Evolutionary conservation across 2,329 filamentous ascomycete genomes (phyloP).

Genomic region (Penicillium sp.): DNA sequence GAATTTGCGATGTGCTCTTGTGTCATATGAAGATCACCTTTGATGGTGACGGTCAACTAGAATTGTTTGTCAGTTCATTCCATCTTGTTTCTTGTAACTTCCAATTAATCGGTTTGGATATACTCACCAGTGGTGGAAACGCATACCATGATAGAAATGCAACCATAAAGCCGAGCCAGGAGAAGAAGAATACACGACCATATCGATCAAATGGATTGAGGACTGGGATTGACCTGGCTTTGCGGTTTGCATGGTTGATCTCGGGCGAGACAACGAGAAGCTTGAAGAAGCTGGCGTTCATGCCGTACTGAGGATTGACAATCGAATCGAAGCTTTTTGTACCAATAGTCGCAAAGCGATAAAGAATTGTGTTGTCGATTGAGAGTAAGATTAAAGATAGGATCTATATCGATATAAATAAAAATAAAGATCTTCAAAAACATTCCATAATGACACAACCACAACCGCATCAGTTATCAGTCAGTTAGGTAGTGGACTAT

Average conservation of each 20-base stretch:
- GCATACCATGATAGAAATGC: constrained; percentile 89
- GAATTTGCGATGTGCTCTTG: constrained; percentile 73
- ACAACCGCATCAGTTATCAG: constrained; percentile 5
- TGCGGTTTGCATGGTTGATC: constrained; percentile 76
- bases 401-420: too few species aligned
- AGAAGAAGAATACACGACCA: constrained; percentile 85
- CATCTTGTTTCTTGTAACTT: too few species aligned
- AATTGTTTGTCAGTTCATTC: too few species aligned
- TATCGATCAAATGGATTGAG: constrained; percentile 74
- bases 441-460: constrained; percentile 11
- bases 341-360: too few species aligned
- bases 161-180: constrained; percentile 78
- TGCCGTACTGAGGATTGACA: too few species aligned
- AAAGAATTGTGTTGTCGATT: too few species aligned
- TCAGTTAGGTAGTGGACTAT: neutral
- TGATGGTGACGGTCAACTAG: constrained; percentile 69
- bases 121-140: constrained; percentile 71
- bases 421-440: neutral
- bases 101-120: too few species aligned
- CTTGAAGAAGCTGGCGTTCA: constrained; percentile 25
- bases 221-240: constrained; percentile 71
- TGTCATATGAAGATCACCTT: constrained; percentile 67
- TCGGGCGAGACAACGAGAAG: constrained; percentile 52
- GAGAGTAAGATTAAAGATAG: too few species aligned
- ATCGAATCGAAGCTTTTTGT: too few species aligned